These are phyloP conservation scores for Cornus suecica DNA, from an alignment of 148 eudicot genomes.

Conservation along the genomic window DNA sequence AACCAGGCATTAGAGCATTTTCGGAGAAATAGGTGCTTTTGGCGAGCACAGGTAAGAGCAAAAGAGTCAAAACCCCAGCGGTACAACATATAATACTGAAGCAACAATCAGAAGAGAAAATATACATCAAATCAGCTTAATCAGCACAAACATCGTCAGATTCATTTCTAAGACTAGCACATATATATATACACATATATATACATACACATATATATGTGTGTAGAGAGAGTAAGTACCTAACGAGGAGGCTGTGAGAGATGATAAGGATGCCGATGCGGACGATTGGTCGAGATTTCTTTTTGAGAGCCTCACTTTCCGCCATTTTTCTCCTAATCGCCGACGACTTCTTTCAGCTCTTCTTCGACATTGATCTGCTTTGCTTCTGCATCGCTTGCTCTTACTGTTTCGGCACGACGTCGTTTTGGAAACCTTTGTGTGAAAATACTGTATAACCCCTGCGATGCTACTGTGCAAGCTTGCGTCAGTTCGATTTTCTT, in stretches of 20 bases:
- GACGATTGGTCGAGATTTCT: slow-evolving; percentile 73
- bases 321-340: slow-evolving; percentile 23
- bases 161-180: not conserved
- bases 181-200: no score
- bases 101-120: not conserved
- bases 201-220: not conserved
- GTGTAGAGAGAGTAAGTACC: slow-evolving; percentile 32
- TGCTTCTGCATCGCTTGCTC: not conserved
- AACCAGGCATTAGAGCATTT: slow-evolving; percentile 98
- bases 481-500: no score
- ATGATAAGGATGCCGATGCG: slow-evolving; percentile 66
- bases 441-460: not conserved
- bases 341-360: not conserved
- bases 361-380: not conserved
- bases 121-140: not conserved
- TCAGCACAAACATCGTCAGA: not conserved
- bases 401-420: not conserved
- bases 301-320: slow-evolving; percentile 25
- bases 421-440: not conserved
- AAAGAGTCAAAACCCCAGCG: slow-evolving; percentile 77
- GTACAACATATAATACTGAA: slow-evolving; percentile 64
- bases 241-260: slow-evolving; percentile 62
- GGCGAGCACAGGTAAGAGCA: slow-evolving; percentile 76
- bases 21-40: slow-evolving; percentile 88
- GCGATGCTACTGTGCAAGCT: no score